Base-by-base conservation (phyloP, 2,329 filamentous ascomycete species). In the Xylaria sp. region DNA sequence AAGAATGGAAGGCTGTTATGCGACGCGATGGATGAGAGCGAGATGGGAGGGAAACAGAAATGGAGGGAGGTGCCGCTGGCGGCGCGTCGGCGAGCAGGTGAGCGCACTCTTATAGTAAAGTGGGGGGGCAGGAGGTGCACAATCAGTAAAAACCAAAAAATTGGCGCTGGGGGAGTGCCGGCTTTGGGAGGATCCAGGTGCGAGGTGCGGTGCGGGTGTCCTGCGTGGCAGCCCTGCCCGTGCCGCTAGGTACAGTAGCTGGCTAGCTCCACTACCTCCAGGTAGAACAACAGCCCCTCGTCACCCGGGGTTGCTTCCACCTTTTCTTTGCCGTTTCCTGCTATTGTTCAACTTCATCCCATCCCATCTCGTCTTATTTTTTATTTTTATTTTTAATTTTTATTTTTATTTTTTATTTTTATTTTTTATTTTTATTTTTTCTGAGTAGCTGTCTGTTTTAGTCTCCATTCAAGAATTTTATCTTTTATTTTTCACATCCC, bases 41-140 rank as follows among this genome's bases (percentile, higher is more conserved):
- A 77, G 76, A 68, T 70, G 68, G 55, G 63, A 72, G 61, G 69
- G 65, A 72, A 78, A 80, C 77, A 79, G 77, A 80, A 79, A 79
- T 81, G 81, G 77, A 78, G 78, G 79, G 77, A 78, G 74, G 78
- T 77, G 79, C 77, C 76, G 80, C 75, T 76, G 79, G 78, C 80
- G 79, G 80, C 80, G 78, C 79, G 80, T 82, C 82, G 82, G 85
- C 84, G 84, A 84, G 85, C 85, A 85, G 82, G 84, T 79, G 83
- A 83, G 81, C 80, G 81, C 86, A 84, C 87, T 89, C 89, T 88
- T 89, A 89, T 89, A 84, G 77, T 79, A 78, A 69, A 69, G 67
- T 72, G 72, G 72, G 77, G 84, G 82, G 82, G 84, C 85, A 82
- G 81, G 82, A 80, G 82, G 81, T 80, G 81, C 84, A 82, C 85